Conservation (phyloP, 108 stramenopile species). For the Cyclotella cryptica region DNA sequence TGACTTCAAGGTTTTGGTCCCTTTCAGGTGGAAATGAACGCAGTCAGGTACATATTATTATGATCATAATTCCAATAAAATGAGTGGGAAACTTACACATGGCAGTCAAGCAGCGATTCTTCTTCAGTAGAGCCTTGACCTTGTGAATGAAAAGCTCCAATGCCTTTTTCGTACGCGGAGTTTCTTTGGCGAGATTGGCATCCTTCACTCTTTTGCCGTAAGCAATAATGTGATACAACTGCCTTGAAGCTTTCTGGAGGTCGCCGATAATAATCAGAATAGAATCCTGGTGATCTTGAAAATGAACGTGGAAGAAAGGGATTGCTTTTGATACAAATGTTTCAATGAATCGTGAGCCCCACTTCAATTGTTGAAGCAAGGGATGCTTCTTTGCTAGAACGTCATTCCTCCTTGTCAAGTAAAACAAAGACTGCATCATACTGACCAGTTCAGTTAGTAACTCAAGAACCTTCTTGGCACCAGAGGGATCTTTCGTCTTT, state of each 20-base stretch:
- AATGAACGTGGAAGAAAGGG: conserved; percentile 52
- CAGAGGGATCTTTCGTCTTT: conserved; percentile 40
- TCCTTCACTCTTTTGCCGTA: conserved; percentile 61
- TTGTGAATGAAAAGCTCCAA: conserved; percentile 60
- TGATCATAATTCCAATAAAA: background rate
- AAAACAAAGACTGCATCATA: conserved; percentile 30
- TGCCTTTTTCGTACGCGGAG: conserved; percentile 53
- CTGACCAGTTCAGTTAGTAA: conserved; percentile 20
- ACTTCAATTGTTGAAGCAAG: conserved; percentile 52
- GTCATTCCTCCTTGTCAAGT: conserved; percentile 37
- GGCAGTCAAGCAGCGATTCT: conserved; percentile 54
- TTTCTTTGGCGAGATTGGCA: conserved; percentile 49
- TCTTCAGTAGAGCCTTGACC: conserved; percentile 55
- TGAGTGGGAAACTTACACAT: conserved; percentile 27
- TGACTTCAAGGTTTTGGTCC: conserved; percentile 11
- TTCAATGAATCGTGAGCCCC: conserved; percentile 53
- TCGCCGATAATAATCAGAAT: conserved; percentile 42
- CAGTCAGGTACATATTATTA: background rate
- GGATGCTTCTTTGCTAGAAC: conserved; percentile 48
- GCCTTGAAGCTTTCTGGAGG: conserved; percentile 37
- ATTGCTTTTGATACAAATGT: conserved; percentile 54
- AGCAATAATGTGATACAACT: conserved; percentile 47
- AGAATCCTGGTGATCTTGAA: conserved; percentile 38
- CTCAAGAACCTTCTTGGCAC: conserved; percentile 20
- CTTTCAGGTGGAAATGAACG: background rate